Base-by-base conservation (phyloP, 2,329 filamentous ascomycete species). In the Sporothrix protearum region DNA sequence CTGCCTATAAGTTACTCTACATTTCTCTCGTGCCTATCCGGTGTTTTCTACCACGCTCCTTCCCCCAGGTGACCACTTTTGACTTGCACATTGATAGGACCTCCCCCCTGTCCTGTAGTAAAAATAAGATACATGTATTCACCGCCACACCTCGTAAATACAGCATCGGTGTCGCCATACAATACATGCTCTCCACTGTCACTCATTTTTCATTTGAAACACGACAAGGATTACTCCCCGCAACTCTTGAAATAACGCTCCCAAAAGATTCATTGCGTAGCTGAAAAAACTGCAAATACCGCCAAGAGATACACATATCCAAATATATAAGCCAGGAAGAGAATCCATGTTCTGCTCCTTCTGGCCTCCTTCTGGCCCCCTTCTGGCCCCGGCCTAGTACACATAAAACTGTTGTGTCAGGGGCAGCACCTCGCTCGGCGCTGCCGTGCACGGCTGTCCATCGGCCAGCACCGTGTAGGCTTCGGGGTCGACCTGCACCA, bases 401-500 rank as follows among this genome's bases (percentile, higher is more conserved):
- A 94, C 88, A 80, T 89, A 97, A 78, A 87, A 94, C 16, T 81
- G 84, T 83, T 97, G 93, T 72, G 91, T 89, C 78, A 97, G 83
- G 7, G 94, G 94, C 80, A 97, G 80, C 68, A 78, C 85, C 33
- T 85, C 84, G 28, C 91, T 88, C 3, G 94, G 92, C 80, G 91
- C 92, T 0, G 93, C 93, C 55, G 83, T 86, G 78, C 92, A 94
- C 47, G 89, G 83, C 80, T 87, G 81, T 0, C 92, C 94, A 81
- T 97, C 93, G 1, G 94, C 94, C 82, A 95, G 90, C 33, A 97
- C 94, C 19, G 85, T 87, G 82, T 97, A 98, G 77, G 87, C 90
- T 85, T 98, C 95, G 5, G 95, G 92, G 80, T 98, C 94, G 73
- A 98, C 94, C 77, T 85, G 89, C 92, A 98, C 97, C 82, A 86